Evolutionary conservation across 2,329 filamentous ascomycete genomes (phyloP).

Genomic region (Aspergillus fumigatus): DNA sequence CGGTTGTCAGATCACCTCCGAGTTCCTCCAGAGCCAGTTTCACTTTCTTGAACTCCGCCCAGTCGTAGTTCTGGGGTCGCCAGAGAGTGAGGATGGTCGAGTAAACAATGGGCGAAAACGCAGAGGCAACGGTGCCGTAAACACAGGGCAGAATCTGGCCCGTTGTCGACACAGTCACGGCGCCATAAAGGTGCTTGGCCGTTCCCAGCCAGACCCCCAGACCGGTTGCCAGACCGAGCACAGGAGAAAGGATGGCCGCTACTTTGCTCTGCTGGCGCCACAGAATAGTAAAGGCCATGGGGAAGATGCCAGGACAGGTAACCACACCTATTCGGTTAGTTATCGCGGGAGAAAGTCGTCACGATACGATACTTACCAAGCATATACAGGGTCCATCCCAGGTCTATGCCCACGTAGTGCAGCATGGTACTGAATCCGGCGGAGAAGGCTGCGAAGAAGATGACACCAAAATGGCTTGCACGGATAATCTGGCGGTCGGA

Average conservation of each 20-base stretch:
- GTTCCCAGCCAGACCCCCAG: constrained; percentile 52
- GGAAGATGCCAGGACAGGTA: constrained; percentile 52
- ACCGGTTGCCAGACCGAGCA: constrained; percentile 49
- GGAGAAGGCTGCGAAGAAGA: constrained; percentile 50
- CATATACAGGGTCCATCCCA: constrained; percentile 54
- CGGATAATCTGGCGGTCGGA: constrained; percentile 48
- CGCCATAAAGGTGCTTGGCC: constrained; percentile 44
- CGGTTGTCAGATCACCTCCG: constrained; percentile 20
- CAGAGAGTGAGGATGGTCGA: constrained; percentile 46
- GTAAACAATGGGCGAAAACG: constrained; percentile 50
- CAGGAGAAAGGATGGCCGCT: constrained; percentile 48
- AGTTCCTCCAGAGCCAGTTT: constrained; percentile 26
- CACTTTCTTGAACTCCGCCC: constrained; percentile 35
- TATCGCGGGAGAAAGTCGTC: not conserved
- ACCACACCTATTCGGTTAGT: constrained; percentile 38
- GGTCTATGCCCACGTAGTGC: constrained; percentile 51
- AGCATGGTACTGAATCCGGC: constrained; percentile 51
- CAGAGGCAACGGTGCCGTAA: constrained; percentile 51
- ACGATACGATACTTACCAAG: constrained; percentile 30
- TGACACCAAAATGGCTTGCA: constrained; percentile 50
- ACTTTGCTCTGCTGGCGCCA: constrained; percentile 48
- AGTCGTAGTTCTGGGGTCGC: constrained; percentile 42
- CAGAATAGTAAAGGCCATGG: constrained; percentile 50
- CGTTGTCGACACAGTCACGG: constrained; percentile 46
- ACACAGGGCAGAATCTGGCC: constrained; percentile 49